These are phyloP conservation scores for Penicillium herquei DNA, from an alignment of 495 filamentous ascomycete species.

Conservation along the genomic window DNA sequence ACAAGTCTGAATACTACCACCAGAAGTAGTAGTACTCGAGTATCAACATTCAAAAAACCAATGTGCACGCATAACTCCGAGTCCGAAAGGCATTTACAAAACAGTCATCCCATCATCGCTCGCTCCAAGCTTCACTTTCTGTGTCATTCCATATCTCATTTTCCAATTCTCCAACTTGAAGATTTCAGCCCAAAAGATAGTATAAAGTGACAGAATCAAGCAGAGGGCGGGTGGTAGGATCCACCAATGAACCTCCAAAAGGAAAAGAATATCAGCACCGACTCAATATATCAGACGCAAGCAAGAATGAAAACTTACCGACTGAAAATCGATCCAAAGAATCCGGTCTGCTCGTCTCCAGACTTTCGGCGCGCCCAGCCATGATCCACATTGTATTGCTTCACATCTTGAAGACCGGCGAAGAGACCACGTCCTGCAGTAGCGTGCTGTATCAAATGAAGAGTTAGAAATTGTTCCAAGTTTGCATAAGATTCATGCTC, in stretches of 20 bases:
- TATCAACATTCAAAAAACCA: too few species aligned
- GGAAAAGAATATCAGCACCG: not conserved
- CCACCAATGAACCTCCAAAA: constrained; percentile 1
- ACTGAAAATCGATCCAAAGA: constrained; percentile 18
- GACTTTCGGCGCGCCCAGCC: constrained; percentile 38
- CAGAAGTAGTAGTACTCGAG: too few species aligned
- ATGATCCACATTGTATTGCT: constrained; percentile 43
- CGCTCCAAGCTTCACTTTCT: too few species aligned
- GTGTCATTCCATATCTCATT: not conserved
- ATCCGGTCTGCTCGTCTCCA: constrained; percentile 7
- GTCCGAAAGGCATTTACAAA: too few species aligned
- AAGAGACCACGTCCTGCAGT: constrained; percentile 45
- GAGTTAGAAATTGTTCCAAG: not conserved
- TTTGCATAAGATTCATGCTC: not conserved
- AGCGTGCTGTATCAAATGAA: constrained; percentile 21
- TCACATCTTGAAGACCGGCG: constrained; percentile 44
- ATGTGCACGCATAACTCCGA: too few species aligned
- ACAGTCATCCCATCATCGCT: too few species aligned
- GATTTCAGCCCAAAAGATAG: too few species aligned
- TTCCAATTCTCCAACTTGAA: not conserved
- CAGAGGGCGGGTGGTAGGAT: constrained; percentile 1
- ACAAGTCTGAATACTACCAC: too few species aligned
- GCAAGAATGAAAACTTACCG: constrained; percentile 7
- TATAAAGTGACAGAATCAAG: not conserved
- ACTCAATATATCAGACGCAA: not conserved